These are phyloP conservation scores for Cryptococcus amylolentus DNA, from an alignment of 1,284 basidiomycete species.

Conservation along the genomic window DNA sequence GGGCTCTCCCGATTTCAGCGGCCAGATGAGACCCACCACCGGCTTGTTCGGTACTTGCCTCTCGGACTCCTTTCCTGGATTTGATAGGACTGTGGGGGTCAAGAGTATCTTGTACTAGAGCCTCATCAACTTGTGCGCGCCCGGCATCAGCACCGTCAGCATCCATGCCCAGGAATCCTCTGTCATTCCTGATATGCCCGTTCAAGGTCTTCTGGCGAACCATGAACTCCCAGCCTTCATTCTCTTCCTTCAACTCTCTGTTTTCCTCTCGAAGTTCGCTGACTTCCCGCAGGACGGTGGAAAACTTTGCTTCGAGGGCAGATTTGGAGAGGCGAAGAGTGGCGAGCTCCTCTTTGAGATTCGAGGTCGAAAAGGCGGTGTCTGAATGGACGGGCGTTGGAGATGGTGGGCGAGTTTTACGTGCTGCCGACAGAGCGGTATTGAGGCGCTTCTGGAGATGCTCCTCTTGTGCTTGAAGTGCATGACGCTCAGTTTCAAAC, in stretches of 20 bases:
- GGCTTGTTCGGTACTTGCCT: conserved; percentile 60
- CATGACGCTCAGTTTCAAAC: conserved; percentile 44
- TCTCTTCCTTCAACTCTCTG: conserved; percentile 63
- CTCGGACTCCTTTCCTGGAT: conserved; percentile 10
- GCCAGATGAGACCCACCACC: conserved; percentile 84
- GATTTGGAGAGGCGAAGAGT: conserved; percentile 35
- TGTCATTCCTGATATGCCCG: conserved; percentile 68
- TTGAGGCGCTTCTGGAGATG: conserved; percentile 36
- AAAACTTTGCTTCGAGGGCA: conserved; percentile 37
- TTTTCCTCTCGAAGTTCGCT: conserved; percentile 37
- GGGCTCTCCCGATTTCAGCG: conserved; percentile 80
- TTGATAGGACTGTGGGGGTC: conserved; percentile 5
- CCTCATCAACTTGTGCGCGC: too few species aligned
- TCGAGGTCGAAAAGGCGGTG: conserved; percentile 8
- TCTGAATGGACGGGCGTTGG: neutral
- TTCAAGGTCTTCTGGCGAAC: conserved; percentile 81
- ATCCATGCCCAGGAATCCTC: conserved; percentile 23
- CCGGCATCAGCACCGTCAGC: conserved; percentile 9
- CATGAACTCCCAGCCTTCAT: conserved; percentile 90
- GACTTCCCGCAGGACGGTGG: conserved; percentile 34
- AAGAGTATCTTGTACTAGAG: neutral
- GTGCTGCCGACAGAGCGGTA: conserved; percentile 14
- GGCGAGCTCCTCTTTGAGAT: conserved; percentile 39
- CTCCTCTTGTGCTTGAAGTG: conserved; percentile 38
- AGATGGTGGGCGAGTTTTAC: neutral